Evolutionary conservation across 257 asterid species (phyloP), one percentile per base, ranked within the genome.

Genomic region (Plantago major): DNA sequence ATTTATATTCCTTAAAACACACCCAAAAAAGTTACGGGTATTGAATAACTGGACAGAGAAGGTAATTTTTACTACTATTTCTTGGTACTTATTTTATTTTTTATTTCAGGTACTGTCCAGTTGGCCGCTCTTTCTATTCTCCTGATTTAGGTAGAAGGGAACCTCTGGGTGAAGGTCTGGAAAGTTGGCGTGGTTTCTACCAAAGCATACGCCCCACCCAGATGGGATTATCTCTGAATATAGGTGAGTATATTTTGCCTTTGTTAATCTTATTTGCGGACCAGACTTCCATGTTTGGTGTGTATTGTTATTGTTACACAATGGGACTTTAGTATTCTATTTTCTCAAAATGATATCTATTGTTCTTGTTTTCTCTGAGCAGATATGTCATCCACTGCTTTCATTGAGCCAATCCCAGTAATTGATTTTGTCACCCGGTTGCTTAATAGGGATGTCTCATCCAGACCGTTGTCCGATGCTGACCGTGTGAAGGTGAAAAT

Each of bases 331-430:
- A 33, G 40, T 33, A 5, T 33, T 33, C 40, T 33, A 33, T 33
- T 33, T 33, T 5, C 40, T 33, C 40, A 33, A 33, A 33, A 5
- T 4, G 40, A 33, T 33, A 43, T 33, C 46, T 57, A 42, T 15
- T 13, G 19, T 44, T 45, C 6, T 54, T 67, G 18, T 56, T 53
- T 54, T 58, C 56, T 10, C 58, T 45, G 67, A 53, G 64, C 90
- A 93, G 99, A 93, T 77, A 93, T 90, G 95, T 93, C 99, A 33
- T 93, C 97, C 42, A 93, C 97, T 38, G 95, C 97, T 6, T 93
- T 93, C 78, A 87, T 93, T 47, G 99, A 89, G 82, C 95, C 99
- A 51, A 88, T 93, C 14, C 93, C 92, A 5, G 96, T 93, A 11
- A 84, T 90, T 49, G 96, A 84, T 15, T 93, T 93, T 65, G 97